These are phyloP conservation scores for Phragmites australis DNA, from an alignment of 176 grass and related monocot species.

Conservation along the genomic window DNA sequence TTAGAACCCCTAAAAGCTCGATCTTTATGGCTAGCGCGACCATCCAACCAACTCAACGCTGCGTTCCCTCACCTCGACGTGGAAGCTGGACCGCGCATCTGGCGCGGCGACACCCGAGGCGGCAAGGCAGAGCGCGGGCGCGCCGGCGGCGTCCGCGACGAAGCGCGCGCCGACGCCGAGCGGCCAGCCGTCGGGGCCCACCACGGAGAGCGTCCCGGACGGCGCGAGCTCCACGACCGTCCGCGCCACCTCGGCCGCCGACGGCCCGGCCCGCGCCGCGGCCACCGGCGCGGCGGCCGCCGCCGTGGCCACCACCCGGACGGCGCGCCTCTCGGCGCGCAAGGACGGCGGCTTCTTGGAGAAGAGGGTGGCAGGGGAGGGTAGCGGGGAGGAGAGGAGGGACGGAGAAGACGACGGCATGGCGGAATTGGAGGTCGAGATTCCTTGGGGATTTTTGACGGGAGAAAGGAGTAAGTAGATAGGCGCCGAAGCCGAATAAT, in stretches of 20 bases:
- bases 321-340: background rate
- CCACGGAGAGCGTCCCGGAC: slow-evolving; percentile 59
- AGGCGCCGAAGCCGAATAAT: no score
- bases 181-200: slow-evolving; percentile 68
- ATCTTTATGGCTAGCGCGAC: background rate
- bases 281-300: slow-evolving; percentile 13
- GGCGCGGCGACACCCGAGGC: slow-evolving; percentile 28
- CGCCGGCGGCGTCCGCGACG: slow-evolving; percentile 63
- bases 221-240: slow-evolving; percentile 81
- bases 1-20: background rate
- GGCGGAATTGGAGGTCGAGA: slow-evolving; percentile 29
- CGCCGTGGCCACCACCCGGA: background rate
- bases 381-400: slow-evolving; percentile 37
- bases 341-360: slow-evolving; percentile 36
- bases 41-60: background rate
- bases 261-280: slow-evolving; percentile 20
- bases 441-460: slow-evolving; percentile 15
- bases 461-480: background rate
- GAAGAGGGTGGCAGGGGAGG: slow-evolving; percentile 6
- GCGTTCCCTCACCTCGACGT: slow-evolving; percentile 62
- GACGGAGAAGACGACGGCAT: slow-evolving; percentile 35
- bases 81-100: slow-evolving; percentile 68
- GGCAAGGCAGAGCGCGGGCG: slow-evolving; percentile 71
- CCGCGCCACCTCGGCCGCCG: slow-evolving; percentile 75
- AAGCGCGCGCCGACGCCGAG: slow-evolving; percentile 79